Base-by-base conservation (phyloP, 768 basidiomycete species). In the Tulasnella sp. region DNA sequence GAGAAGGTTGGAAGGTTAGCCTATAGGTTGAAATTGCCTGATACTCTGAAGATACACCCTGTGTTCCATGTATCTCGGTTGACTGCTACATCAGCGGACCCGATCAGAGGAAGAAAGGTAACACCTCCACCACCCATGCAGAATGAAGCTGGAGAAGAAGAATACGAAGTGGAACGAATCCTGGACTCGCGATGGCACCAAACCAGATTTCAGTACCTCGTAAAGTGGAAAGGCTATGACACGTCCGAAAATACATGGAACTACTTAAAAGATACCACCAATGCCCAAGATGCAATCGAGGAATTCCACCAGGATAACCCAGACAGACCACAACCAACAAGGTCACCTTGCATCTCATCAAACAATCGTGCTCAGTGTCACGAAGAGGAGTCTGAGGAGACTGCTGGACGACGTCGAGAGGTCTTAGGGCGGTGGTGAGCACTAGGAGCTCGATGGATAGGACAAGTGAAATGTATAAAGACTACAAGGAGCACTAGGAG, bases 161-260 rank as follows among this genome's bases (percentile, higher is more conserved):
- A 52, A 43, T 44, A 63, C 24, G 63, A 63, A 27, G 67, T 65
- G 5, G 57, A 70, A 24, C 58, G 65, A 5, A 64, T 71, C 2
- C 43, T 67, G 0, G 64, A 70, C 34, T 62, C 60, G 0, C 53
- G 62, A 2, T 24, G 49, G 0, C 31, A 46, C 0, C 19, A 64
- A 4, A 49, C 59, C 10, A 29, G 46, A 0, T 19, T 63, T 3
- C 51, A 60, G 12, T 41, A 50, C 2, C n/a, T 68, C 71, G 71
- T 34, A 48, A 66, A 0, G 54, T 72, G 3, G 63, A 66, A 15
- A 72, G 69, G 68, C 68, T 67, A 24, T 67, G 65, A 0, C 53
- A 12, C 41, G 64, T 38, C 15, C 7, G 34, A 38, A 38, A 38
- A 38, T 15, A 7, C 34, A 5, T 38, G 34, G 34, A 38, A 38